Conservation (phyloP, 176 grass and related monocot genomes). For the Oryza rufipogon region DNA sequence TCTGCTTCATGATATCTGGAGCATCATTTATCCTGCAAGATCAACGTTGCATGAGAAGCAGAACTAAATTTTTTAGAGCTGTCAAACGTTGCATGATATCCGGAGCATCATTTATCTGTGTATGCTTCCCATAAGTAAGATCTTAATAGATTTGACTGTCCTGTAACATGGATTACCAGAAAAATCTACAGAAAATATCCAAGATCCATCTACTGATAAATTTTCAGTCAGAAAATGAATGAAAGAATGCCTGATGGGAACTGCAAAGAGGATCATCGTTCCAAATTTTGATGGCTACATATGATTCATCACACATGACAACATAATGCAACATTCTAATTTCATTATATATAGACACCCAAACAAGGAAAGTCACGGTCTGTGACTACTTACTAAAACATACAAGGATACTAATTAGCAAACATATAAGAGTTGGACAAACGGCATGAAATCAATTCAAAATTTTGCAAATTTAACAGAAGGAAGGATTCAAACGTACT, state of each 20-base stretch:
- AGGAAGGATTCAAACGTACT: slow-evolving; percentile 57
- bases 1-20: slow-evolving; percentile 99
- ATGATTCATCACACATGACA: background rate
- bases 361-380: background rate
- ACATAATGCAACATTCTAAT: background rate
- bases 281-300: background rate
- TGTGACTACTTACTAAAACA: slow-evolving; percentile 3
- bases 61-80: background rate
- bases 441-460: background rate
- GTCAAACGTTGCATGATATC: background rate
- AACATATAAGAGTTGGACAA: slow-evolving; percentile 7
- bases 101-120: no score
- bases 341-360: background rate
- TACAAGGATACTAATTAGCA: background rate
- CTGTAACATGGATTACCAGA: slow-evolving; percentile 7
- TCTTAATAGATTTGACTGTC: background rate
- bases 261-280: background rate
- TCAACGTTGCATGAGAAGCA: slow-evolving; percentile 14
- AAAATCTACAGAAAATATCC: slow-evolving; percentile 13
- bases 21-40: slow-evolving; percentile 84
- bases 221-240: background rate
- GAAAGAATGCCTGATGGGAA: background rate
- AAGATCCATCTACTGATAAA: background rate
- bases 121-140: background rate
- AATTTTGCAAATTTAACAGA: slow-evolving; percentile 18